Evolutionary conservation across 331 rosid species (phyloP), one percentile per base, ranked within the genome.

Genomic region (Stylosanthes scabra): DNA sequence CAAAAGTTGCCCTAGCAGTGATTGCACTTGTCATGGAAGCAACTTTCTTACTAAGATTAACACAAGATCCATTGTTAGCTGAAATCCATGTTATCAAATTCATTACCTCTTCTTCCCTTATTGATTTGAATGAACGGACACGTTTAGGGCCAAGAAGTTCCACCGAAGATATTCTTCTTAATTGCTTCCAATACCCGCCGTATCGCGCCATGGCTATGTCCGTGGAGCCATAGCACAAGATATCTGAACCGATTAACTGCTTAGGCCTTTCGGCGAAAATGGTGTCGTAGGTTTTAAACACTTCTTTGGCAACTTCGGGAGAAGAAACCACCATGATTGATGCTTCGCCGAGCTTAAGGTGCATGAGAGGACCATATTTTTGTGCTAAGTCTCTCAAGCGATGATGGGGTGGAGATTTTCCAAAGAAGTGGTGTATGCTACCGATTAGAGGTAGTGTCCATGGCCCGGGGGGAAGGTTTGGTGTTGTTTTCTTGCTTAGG

Each of bases 141-240:
- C 81, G 76, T 59, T 34, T 58, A 3, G 66, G 64, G 61, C 51
- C 57, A 1, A 84, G 68, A 50, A 77, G 82, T n/a, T 84, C 69
- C 6, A 64, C 15, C 10, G 82, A 10, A 13, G 84, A 84, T 20
- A 83, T 41, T 66, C 63, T 87, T 27, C 86, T 59, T 11, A 85
- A 34, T 25, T 79, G 78, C 49, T 74, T 74, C 95, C 90, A 87
- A 6, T 83, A 66, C 11, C 37, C 63, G 0, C 92, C 84, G 7
- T 70, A 79, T 12, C 85, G 84, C 4, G 87, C 13, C 7, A 74
- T 64, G 34, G 52, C 50, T 3, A 87, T 49, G 39, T 67, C 59
- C 10, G 74, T 65, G 34, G 63, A 49, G 49, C 75, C 79, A 42
- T 84, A 81, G 14, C 64, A 12, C 8, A 81, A n/a, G 28, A 81